These are phyloP conservation scores for Cryptosporidium baileyi DNA, from an alignment of 169 alveolate genomes.

Conservation along the genomic window DNA sequence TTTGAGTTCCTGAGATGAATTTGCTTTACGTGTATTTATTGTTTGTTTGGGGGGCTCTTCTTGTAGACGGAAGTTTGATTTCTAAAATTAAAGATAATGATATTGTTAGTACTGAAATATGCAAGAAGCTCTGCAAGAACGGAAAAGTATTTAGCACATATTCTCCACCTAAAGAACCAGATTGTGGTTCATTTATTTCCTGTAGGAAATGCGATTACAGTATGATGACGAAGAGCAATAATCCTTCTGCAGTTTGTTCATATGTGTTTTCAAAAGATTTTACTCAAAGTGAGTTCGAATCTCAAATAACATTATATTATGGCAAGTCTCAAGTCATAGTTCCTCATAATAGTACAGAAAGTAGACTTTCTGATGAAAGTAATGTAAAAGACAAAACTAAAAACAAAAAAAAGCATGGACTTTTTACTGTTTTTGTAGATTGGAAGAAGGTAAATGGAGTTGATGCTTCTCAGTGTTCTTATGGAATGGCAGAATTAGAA, in stretches of 20 bases:
- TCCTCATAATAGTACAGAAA: constrained; percentile 39
- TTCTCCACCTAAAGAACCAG: constrained; percentile 33
- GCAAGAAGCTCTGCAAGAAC: constrained; percentile 9
- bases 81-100: background rate
- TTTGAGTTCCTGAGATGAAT: background rate
- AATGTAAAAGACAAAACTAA: constrained; percentile 5
- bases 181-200: constrained; percentile 48
- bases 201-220: constrained; percentile 39
- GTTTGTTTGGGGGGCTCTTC: background rate
- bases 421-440: constrained; percentile 33
- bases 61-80: background rate
- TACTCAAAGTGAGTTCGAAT: background rate
- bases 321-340: constrained; percentile 44
- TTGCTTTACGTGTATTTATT: background rate
- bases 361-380: constrained; percentile 6
- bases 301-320: constrained; percentile 23
- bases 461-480: constrained; percentile 40
- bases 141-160: constrained; percentile 31
- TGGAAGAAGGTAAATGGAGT: constrained; percentile 46
- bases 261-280: constrained; percentile 29
- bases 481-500: constrained; percentile 63
- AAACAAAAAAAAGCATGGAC: constrained; percentile 13
- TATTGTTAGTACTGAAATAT: constrained; percentile 4
- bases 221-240: background rate
- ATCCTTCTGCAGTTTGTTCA: constrained; percentile 54